Evolutionary conservation across 2,329 filamentous ascomycete genomes (phyloP).

Genomic region (Purpureocillium takamizusanense): DNA sequence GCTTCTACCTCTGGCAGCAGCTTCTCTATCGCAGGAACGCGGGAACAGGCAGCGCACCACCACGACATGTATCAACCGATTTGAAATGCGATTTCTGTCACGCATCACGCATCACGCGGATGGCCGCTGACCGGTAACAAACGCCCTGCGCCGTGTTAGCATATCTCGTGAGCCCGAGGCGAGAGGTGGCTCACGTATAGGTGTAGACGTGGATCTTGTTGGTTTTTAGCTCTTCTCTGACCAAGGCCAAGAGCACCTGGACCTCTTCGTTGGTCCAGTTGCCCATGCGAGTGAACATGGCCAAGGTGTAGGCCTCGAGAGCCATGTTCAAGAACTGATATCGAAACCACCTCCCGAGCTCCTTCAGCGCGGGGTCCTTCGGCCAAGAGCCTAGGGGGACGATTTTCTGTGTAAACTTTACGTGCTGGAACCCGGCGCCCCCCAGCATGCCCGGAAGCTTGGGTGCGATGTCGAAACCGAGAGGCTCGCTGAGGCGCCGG

Average conservation of each 20-base stretch:
- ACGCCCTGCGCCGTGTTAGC: too few species aligned
- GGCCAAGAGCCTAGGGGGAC: conserved; percentile 32
- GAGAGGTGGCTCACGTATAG: conserved; percentile 9
- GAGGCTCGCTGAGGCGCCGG: conserved; percentile 9
- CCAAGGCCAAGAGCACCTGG: conserved; percentile 13
- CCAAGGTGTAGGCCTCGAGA: conserved; percentile 12
- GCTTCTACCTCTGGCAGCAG: too few species aligned
- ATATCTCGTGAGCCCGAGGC: too few species aligned
- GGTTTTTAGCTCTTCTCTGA: conserved; percentile 13
- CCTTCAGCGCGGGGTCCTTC: conserved; percentile 29
- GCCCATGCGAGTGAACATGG: conserved; percentile 13
- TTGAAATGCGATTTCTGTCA: too few species aligned
- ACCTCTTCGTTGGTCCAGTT: conserved; percentile 13
- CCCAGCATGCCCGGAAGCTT: conserved; percentile 9
- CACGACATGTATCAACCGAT: too few species aligned
- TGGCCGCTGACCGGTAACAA: too few species aligned
- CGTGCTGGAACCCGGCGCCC: conserved; percentile 19
- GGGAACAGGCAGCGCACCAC: too few species aligned
- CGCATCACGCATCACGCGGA: too few species aligned
- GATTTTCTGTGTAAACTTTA: conserved; percentile 16
- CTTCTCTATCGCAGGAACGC: too few species aligned
- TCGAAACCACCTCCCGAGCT: conserved; percentile 10
- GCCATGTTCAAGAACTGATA: conserved; percentile 11
- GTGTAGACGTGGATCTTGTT: conserved; percentile 16
- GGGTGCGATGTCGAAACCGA: conserved; percentile 13